Evolutionary conservation across 306 rosid species (phyloP).

Genomic region (Cyclanthera cordifolia): DNA sequence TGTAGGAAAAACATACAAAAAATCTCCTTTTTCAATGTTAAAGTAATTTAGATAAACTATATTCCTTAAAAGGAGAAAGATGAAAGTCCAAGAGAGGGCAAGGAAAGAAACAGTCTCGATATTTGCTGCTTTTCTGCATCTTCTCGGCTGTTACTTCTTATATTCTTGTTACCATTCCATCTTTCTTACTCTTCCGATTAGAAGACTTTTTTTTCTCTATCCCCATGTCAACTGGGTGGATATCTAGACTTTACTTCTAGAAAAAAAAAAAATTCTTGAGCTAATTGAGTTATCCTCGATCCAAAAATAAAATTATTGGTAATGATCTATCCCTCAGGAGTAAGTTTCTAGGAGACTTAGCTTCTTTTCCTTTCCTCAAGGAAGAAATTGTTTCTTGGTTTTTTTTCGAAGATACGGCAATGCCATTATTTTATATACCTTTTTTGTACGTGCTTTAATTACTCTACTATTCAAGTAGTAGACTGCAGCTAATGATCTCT

Average conservation of each 20-base stretch:
- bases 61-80: too few species aligned
- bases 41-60: too few species aligned
- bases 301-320: neutral
- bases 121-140: neutral
- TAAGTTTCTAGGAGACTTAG: too few species aligned
- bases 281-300: neutral
- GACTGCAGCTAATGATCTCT: slow-evolving; percentile 10
- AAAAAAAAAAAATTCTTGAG: too few species aligned
- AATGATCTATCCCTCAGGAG: too few species aligned
- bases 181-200: neutral
- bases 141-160: neutral
- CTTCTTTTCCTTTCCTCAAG: too few species aligned
- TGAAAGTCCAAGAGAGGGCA: too few species aligned
- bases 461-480: neutral
- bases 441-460: neutral
- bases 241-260: neutral
- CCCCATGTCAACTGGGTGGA: neutral
- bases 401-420: too few species aligned
- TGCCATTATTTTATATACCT: neutral
- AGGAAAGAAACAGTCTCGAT: too few species aligned
- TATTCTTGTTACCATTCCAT: neutral
- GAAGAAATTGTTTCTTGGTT: too few species aligned
- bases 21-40: too few species aligned
- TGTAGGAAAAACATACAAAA: too few species aligned
- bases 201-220: neutral